Evolutionary conservation across 805 yeast species (phyloP).

Genomic region (Yarrowia sp.): DNA sequence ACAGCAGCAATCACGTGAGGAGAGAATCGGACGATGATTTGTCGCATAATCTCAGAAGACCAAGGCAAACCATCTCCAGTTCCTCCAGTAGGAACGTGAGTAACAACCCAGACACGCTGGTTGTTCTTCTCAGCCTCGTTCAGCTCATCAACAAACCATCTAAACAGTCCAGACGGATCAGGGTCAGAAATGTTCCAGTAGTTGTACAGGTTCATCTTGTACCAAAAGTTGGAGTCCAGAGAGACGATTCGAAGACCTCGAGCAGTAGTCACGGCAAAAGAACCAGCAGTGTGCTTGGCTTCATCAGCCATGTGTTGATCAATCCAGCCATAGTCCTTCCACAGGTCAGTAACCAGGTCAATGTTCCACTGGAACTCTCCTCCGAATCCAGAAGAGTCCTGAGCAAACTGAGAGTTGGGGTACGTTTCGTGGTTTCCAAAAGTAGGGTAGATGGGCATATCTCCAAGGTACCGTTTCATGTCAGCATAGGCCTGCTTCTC

Average conservation of each 20-base stretch:
- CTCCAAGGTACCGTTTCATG: conserved; percentile 49
- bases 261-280: conserved; percentile 55
- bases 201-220: conserved; percentile 59
- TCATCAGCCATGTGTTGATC: conserved; percentile 32
- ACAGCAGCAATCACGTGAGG: conserved; percentile 66
- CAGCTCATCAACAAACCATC: conserved; percentile 60
- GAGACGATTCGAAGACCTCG: conserved; percentile 60
- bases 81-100: conserved; percentile 60
- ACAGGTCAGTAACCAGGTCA: conserved; percentile 49
- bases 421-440: conserved; percentile 72
- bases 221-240: conserved; percentile 65
- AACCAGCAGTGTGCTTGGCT: conserved; percentile 46
- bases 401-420: conserved; percentile 70
- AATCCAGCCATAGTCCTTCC: conserved; percentile 50
- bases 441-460: conserved; percentile 58
- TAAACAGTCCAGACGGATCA: conserved; percentile 62
- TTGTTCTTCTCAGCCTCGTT: conserved; percentile 54
- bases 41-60: conserved; percentile 53
- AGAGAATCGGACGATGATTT: conserved; percentile 62
- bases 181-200: conserved; percentile 49
- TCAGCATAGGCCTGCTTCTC: conserved; percentile 52
- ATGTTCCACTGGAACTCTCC: conserved; percentile 48
- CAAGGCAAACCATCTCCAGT: conserved; percentile 57
- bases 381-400: conserved; percentile 46
- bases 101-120: conserved; percentile 67